These are phyloP conservation scores for Erythrophleum ivorense DNA, from an alignment of 331 rosid genomes.

Conservation along the genomic window DNA sequence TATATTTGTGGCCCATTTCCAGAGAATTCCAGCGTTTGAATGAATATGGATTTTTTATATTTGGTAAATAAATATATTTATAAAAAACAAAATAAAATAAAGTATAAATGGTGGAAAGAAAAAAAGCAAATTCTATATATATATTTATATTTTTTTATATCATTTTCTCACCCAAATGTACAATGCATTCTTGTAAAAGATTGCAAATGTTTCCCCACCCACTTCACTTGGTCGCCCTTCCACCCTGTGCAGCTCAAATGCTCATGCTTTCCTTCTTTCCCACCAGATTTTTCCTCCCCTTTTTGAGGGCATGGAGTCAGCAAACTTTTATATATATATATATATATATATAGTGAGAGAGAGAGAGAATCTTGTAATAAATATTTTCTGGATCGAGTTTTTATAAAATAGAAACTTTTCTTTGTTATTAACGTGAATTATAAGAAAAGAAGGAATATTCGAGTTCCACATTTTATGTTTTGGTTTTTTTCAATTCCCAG, in stretches of 20 bases:
- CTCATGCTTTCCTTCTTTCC: background rate
- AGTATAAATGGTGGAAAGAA: too few species aligned
- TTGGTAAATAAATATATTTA: too few species aligned
- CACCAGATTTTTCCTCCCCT: background rate
- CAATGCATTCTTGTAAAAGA: too few species aligned
- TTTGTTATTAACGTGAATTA: background rate
- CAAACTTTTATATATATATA: background rate
- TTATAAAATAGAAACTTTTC: background rate
- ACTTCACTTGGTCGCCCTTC: background rate
- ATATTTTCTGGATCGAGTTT: background rate
- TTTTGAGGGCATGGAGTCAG: background rate
- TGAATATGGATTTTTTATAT: too few species aligned
- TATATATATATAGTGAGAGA: too few species aligned
- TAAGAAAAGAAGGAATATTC: background rate
- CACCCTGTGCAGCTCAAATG: too few species aligned
- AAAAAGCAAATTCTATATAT: too few species aligned
- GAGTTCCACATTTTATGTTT: background rate
- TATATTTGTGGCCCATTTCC: slow-evolving; percentile 18
- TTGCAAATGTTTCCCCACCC: too few species aligned
- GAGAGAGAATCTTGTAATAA: background rate
- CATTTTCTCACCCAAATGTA: too few species aligned
- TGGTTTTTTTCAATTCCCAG: too few species aligned
- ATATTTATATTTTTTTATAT: too few species aligned
- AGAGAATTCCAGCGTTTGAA: background rate
- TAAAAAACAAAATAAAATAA: too few species aligned